Conservation (phyloP, 768 basidiomycete genomes). For the Boletus insuetus region DNA sequence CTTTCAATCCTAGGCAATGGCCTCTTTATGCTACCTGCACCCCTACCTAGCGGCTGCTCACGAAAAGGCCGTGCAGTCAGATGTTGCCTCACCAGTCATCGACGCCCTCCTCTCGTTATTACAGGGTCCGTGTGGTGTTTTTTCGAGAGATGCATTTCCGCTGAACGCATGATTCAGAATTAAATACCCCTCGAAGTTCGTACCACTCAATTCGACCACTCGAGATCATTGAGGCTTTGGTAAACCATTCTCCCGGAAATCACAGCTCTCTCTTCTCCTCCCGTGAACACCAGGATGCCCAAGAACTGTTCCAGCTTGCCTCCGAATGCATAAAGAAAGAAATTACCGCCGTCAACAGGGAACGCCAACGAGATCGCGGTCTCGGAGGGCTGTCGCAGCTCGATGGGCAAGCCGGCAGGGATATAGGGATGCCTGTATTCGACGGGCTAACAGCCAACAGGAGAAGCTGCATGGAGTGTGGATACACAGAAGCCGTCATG, state of each 20-base stretch:
- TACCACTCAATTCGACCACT: constrained; percentile 68
- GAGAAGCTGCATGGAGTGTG: constrained; percentile 83
- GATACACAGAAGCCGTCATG: constrained; percentile 93
- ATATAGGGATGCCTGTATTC: constrained; percentile 69
- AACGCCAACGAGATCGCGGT: constrained; percentile 68
- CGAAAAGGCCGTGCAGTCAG: constrained; percentile 70
- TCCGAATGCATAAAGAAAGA: constrained; percentile 90
- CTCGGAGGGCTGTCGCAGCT: constrained; percentile 52
- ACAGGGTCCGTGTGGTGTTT: constrained; percentile 45
- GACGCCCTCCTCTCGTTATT: constrained; percentile 76
- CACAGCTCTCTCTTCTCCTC: constrained; percentile 73
- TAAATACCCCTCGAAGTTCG: constrained; percentile 59
- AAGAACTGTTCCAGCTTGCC: constrained; percentile 94
- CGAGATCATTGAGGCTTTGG: constrained; percentile 68
- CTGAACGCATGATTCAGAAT: constrained; percentile 39
- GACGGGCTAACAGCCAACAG: constrained; percentile 90
- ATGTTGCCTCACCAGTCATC: constrained; percentile 83
- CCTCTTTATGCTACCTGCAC: constrained; percentile 80
- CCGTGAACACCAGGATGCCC: constrained; percentile 96
- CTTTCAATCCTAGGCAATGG: constrained; percentile 63
- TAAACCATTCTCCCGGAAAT: constrained; percentile 49
- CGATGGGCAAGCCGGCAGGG: constrained; percentile 24
- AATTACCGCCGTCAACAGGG: constrained; percentile 65
- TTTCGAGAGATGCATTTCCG: not conserved
- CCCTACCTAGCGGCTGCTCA: constrained; percentile 77